Conservation (phyloP, 768 basidiomycete species). For the Saitozyma podzolica region DNA sequence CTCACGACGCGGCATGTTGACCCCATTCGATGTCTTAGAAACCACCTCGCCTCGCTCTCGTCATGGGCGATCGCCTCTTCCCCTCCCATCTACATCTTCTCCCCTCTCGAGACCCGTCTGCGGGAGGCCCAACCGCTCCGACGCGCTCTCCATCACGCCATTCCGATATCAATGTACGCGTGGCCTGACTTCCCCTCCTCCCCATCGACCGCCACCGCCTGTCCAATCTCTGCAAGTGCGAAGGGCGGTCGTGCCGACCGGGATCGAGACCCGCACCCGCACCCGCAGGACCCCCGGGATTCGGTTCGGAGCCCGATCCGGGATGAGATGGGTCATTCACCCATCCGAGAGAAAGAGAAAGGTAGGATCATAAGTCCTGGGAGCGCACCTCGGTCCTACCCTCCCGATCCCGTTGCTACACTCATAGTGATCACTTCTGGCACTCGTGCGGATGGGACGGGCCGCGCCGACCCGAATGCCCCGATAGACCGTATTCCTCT, state of each 20-base stretch:
- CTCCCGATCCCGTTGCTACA: constrained; percentile 36
- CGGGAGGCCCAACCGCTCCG: constrained; percentile 34
- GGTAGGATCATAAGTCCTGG: not conserved
- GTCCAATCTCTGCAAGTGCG: not conserved
- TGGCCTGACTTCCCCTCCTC: constrained; percentile 16
- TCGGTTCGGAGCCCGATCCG: not conserved
- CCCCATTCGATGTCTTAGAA: constrained; percentile 20
- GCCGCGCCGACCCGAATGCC: not conserved
- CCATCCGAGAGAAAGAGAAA: not conserved
- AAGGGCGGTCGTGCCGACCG: not conserved
- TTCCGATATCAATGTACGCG: constrained; percentile 50
- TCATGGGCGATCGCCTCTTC: constrained; percentile 38
- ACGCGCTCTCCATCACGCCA: constrained; percentile 38
- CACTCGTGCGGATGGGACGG: not conserved
- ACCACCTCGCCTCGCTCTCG: constrained; percentile 42
- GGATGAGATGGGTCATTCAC: not conserved
- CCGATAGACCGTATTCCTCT: constrained; percentile 32
- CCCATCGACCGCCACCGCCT: not conserved
- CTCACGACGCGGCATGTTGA: too few relatives aligned
- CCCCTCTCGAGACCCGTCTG: constrained; percentile 44
- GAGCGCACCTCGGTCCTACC: constrained; percentile 7
- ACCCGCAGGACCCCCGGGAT: not conserved
- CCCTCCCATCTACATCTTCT: constrained; percentile 42
- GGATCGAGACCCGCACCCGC: not conserved
- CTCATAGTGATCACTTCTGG: constrained; percentile 27